Evolutionary conservation across 2,329 filamentous ascomycete genomes (phyloP).

Genomic region (Epichloe coenophiala): DNA sequence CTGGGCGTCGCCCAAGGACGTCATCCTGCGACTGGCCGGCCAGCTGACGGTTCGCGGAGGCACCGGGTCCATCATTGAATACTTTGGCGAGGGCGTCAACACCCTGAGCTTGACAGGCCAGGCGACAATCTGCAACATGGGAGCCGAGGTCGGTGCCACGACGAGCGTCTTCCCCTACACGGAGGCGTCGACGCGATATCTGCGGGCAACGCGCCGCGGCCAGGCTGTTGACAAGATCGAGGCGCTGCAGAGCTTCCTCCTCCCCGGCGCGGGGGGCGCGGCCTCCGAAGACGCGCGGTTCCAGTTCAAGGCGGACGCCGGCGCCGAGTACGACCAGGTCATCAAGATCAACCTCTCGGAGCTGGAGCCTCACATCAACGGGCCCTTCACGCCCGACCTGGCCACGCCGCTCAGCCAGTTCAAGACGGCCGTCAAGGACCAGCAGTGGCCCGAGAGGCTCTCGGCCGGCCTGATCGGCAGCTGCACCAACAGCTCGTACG

Average conservation of each 20-base stretch:
- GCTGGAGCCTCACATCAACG: conserved; percentile 93
- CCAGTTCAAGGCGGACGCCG: conserved; percentile 64
- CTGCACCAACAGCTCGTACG: conserved; percentile 97
- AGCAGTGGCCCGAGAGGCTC: conserved; percentile 82
- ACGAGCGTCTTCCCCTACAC: conserved; percentile 94
- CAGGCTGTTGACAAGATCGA: conserved; percentile 55
- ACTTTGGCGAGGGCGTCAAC: conserved; percentile 80
- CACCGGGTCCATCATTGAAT: conserved; percentile 90
- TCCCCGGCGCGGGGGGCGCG: conserved; percentile 25
- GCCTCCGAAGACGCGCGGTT: conserved; percentile 33
- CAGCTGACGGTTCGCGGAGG: conserved; percentile 85
- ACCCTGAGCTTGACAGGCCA: conserved; percentile 85
- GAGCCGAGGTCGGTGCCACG: conserved; percentile 82
- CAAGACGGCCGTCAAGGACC: conserved; percentile 67
- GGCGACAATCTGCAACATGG: conserved; percentile 88
- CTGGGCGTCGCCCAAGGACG: conserved; percentile 91
- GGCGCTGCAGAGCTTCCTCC: conserved; percentile 41
- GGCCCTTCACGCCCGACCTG: conserved; percentile 89
- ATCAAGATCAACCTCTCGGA: conserved; percentile 82
- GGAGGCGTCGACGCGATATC: conserved; percentile 68
- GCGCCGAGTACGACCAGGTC: conserved; percentile 77
- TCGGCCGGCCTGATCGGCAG: conserved; percentile 91
- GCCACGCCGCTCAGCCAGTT: conserved; percentile 87
- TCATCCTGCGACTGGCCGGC: conserved; percentile 82
- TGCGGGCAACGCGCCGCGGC: conserved; percentile 59